Evolutionary conservation across 495 filamentous ascomycete genomes (phyloP).

Genomic region (Tetracladium setigerum): DNA sequence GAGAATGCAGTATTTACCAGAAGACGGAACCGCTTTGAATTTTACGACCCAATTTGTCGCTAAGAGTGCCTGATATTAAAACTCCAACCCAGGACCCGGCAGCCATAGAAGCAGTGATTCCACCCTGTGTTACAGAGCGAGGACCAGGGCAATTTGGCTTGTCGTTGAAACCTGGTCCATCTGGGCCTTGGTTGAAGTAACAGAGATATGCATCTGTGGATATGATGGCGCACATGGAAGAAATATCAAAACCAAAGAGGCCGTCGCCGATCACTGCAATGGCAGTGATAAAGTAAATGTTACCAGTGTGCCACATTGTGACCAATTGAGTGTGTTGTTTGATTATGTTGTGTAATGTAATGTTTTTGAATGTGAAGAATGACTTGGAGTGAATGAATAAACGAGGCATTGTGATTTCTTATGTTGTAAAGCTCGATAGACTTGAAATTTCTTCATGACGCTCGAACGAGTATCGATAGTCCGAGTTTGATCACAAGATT

Average conservation of each 20-base stretch:
- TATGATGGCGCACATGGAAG: slow-evolving; percentile 70
- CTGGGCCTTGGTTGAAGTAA: slow-evolving; percentile 49
- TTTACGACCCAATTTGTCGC: slow-evolving; percentile 61
- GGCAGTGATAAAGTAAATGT: slow-evolving; percentile 66
- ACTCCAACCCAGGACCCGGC: slow-evolving; percentile 67
- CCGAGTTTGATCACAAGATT: too few relatives aligned
- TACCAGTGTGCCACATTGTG: slow-evolving; percentile 46
- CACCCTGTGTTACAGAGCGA: slow-evolving; percentile 30
- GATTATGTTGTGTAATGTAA: too few relatives aligned
- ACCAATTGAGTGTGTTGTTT: neutral
- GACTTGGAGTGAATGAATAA: too few relatives aligned
- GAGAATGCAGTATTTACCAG: slow-evolving; percentile 38
- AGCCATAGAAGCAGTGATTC: slow-evolving; percentile 63
- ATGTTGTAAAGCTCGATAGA: too few relatives aligned
- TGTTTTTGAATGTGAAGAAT: too few relatives aligned
- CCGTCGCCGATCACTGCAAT: slow-evolving; percentile 70
- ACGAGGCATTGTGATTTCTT: too few relatives aligned
- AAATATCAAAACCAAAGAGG: slow-evolving; percentile 76
- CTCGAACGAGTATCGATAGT: too few relatives aligned
- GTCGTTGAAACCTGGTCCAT: slow-evolving; percentile 19
- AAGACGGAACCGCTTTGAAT: slow-evolving; percentile 57
- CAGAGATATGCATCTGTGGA: slow-evolving; percentile 50
- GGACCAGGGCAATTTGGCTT: slow-evolving; percentile 15
- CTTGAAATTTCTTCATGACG: too few relatives aligned
- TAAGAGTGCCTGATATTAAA: slow-evolving; percentile 54